These are phyloP conservation scores for Trichophaea hybrida DNA, from an alignment of 2,329 filamentous ascomycete genomes.

Conservation along the genomic window DNA sequence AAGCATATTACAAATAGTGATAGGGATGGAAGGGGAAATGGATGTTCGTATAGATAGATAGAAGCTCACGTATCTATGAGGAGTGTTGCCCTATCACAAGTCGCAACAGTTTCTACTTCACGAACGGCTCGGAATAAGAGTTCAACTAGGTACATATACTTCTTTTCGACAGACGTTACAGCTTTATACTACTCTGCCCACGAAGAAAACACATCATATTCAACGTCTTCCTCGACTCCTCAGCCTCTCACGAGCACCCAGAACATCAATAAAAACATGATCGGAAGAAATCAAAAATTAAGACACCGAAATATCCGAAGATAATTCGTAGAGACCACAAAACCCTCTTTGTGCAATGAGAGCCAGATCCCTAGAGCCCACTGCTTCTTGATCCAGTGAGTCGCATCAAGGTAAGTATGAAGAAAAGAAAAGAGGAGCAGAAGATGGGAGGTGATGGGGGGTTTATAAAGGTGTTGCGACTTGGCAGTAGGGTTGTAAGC, in stretches of 20 bases:
- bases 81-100: too few species aligned
- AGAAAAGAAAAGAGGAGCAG: not conserved
- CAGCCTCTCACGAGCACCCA: not conserved
- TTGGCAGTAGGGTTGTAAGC: not conserved
- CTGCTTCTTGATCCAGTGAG: not conserved
- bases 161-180: too few species aligned
- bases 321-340: not conserved
- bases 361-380: not conserved
- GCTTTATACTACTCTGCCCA: too few species aligned
- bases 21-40: too few species aligned
- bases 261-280: not conserved
- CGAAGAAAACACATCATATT: not conserved
- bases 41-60: too few species aligned
- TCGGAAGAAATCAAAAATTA: not conserved
- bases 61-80: too few species aligned
- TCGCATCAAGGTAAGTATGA: constrained; percentile 5
- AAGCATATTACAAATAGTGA: too few species aligned
- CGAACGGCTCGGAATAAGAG: too few species aligned
- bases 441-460: not conserved
- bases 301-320: constrained; percentile 2
- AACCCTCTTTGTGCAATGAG: not conserved
- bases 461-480: not conserved
- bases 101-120: too few species aligned
- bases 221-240: not conserved
- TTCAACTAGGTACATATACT: too few species aligned